Base-by-base conservation (phyloP, 768 basidiomycete species). In the Tylopilus sp. region DNA sequence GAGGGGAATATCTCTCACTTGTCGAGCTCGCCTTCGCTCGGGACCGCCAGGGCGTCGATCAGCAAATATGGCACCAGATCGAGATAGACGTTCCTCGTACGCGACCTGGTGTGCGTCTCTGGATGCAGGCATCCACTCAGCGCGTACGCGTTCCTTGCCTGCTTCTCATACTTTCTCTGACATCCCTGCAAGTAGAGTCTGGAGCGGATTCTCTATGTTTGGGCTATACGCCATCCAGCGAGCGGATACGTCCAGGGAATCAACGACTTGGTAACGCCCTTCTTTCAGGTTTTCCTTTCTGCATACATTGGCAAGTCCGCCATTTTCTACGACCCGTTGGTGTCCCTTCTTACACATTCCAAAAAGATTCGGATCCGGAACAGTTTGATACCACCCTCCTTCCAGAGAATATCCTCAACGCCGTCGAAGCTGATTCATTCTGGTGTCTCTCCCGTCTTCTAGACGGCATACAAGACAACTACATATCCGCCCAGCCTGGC, bases 211-310 rank as follows among this genome's bases (percentile, higher is more conserved):
- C 74, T 99, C 29, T 99, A 98, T 62, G 95, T 99, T 17, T 98
- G 97, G 96, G 97, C 97, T 13, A 97, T 98, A 64, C 84, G 97
- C 59, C 97, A 98, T 75, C 97, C 97, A 1, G 96, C 97, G 5
- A 94, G 91, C 55, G 97, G 97, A 11, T 98, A 99, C 71, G 97
- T 99, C 6, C 97, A 99, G 71, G 97, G 97, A 24, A 99, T 99
- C 71, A 98, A 99, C 70, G 97, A 99, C 69, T 85, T 99, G 31
- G 97, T 86, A 2, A 96, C 92, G 4, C 97, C 97, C 0, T 99
- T 99, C 74, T 98, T 96, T 65, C 90, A 98, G 72, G 92, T 98
- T 6, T 99, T 98, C 68, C 78, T 99, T 26, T 92, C 90, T 29
- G 86, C 89, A 50, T 99, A 98, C 68, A 93, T 98, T 52, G 90